phyloP scores from a whole-genome alignment of 2,329 filamentous ascomycete species.

The Plectosphaerella plurivora region DNA sequence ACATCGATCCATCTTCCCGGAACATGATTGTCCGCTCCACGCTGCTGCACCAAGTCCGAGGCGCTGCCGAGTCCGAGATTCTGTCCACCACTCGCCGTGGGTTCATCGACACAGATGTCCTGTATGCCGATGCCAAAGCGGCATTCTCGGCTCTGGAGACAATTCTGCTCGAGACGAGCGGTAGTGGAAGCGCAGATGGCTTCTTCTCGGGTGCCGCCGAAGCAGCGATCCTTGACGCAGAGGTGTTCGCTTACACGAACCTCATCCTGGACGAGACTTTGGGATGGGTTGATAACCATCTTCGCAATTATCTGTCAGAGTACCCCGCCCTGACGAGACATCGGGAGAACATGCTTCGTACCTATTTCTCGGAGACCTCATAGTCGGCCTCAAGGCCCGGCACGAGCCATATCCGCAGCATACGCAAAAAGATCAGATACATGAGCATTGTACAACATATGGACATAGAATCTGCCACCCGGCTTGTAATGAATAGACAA shows the following conservation, averaged over 20 bases:
- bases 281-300: constrained; percentile 58
- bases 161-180: constrained; percentile 28
- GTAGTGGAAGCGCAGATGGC: constrained; percentile 6
- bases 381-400: not conserved
- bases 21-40: constrained; percentile 59
- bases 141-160: constrained; percentile 43
- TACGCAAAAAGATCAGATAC: not conserved
- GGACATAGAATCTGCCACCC: not conserved
- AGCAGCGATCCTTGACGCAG: constrained; percentile 80
- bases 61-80: constrained; percentile 72
- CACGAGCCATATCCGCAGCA: too few relatives aligned
- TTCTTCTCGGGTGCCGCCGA: constrained; percentile 34
- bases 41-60: constrained; percentile 61
- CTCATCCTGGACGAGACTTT: constrained; percentile 64
- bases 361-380: constrained; percentile 9
- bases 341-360: constrained; percentile 24
- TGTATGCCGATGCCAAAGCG: constrained; percentile 38
- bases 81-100: constrained; percentile 50
- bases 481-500: not conserved
- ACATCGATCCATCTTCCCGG: constrained; percentile 60
- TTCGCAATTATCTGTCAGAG: constrained; percentile 52
- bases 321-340: constrained; percentile 58
- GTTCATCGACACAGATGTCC: constrained; percentile 22
- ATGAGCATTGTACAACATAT: not conserved
- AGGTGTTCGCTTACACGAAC: constrained; percentile 85